A percentile compares a stretch with the other conserved stretches of the same genome.
Evolutionary conservation across 495 filamentous ascomycete genomes (phyloP).

Genomic region (Aspergillus cristatus): DNA sequence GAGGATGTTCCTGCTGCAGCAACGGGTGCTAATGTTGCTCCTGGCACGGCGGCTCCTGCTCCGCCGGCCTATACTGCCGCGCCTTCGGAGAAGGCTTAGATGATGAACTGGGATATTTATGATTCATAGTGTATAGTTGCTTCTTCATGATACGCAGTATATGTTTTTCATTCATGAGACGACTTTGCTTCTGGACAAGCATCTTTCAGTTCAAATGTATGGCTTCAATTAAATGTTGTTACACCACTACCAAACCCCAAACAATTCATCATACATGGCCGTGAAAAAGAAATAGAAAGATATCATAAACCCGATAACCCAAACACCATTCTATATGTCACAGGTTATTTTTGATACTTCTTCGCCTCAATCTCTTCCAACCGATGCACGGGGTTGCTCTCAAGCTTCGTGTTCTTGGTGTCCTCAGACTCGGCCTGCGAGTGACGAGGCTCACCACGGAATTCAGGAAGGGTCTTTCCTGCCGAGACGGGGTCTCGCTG

Average conservation of each 20-base stretch:
- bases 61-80: constrained; percentile 7
- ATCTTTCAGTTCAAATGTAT: too few relatives aligned
- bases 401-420: constrained; percentile 20
- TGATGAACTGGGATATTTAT: too few relatives aligned
- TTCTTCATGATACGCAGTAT: neutral
- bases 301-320: too few relatives aligned
- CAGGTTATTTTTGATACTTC: constrained; percentile 47
- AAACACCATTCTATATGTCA: neutral
- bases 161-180: too few relatives aligned
- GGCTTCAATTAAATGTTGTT: too few relatives aligned
- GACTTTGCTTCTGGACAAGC: too few relatives aligned
- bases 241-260: too few relatives aligned
- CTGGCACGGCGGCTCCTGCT: constrained; percentile 7
- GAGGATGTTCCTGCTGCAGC: constrained; percentile 8
- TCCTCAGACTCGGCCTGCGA: constrained; percentile 32
- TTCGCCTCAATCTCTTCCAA: constrained; percentile 59
- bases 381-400: constrained; percentile 60
- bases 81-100: neutral
- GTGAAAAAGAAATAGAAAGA: too few relatives aligned
- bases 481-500: constrained; percentile 42
- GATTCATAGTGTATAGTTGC: neutral
- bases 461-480: constrained; percentile 45
- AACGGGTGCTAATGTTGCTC: constrained; percentile 1
- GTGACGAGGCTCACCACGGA: constrained; percentile 22
- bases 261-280: too few relatives aligned